A percentile compares a stretch with the other conserved stretches of the same genome.
Conservation (phyloP, 257 asterid species). For the Fraxinus quadrangulata region DNA sequence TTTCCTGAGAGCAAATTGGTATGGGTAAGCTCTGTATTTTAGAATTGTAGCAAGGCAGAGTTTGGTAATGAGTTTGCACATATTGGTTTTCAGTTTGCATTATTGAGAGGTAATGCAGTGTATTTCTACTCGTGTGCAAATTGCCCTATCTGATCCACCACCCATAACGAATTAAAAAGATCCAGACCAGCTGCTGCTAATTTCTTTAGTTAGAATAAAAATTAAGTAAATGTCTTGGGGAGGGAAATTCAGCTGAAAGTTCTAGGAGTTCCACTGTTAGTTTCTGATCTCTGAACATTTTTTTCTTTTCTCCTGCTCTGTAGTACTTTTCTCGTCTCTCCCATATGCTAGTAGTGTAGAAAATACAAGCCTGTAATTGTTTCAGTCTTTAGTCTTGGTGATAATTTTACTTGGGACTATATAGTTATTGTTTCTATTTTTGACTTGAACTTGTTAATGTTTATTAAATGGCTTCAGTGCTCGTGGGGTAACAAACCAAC, state of each 20-base stretch:
- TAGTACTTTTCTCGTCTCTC: too few species aligned
- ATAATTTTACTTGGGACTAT: neutral
- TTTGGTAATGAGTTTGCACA: neutral
- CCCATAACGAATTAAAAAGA: neutral
- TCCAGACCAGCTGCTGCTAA: too few species aligned
- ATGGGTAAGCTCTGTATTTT: neutral
- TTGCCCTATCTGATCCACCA: neutral
- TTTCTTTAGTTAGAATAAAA: too few species aligned
- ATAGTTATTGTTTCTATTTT: neutral
- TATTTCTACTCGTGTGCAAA: neutral
- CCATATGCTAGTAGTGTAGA: neutral
- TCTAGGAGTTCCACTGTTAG: too few species aligned
- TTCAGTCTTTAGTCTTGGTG: neutral
- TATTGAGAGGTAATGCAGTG: neutral
- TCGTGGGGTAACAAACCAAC: constrained; percentile 98
- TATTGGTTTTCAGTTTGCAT: neutral
- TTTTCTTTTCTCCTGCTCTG: too few species aligned
- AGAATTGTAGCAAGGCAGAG: neutral
- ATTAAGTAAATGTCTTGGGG: too few species aligned
- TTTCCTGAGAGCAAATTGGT: neutral
- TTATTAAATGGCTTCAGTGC: constrained; percentile 45
- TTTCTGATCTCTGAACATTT: too few species aligned
- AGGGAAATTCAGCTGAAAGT: too few species aligned
- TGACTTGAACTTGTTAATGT: neutral
- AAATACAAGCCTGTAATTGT: neutral